Evolutionary conservation across 2,329 filamentous ascomycete species (phyloP).

Genomic region (Bisporella sp.): DNA sequence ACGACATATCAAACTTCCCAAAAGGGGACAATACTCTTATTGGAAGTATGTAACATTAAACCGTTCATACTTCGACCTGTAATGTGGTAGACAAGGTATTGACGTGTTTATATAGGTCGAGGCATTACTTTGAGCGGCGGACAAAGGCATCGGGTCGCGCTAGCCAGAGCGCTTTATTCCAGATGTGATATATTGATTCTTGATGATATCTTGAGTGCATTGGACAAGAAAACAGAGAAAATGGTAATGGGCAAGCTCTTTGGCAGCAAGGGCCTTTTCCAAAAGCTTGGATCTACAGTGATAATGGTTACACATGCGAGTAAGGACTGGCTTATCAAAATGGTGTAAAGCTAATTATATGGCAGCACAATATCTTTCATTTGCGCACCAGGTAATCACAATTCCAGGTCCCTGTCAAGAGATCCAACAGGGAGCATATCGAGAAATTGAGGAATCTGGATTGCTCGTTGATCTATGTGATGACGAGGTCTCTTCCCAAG

Average conservation of each 20-base stretch:
- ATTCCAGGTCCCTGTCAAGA: background rate
- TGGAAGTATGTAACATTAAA: slow-evolving; percentile 24
- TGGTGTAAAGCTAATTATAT: background rate
- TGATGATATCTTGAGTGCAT: slow-evolving; percentile 20
- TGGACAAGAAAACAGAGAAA: slow-evolving; percentile 12
- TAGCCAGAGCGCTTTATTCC: slow-evolving; percentile 17
- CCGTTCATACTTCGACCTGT: no score
- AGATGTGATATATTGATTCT: slow-evolving; percentile 12
- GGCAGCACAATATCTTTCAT: background rate
- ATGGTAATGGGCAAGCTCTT: slow-evolving; percentile 11
- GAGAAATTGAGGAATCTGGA: background rate
- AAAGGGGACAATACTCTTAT: slow-evolving; percentile 22
- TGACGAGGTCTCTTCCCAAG: background rate
- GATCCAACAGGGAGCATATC: background rate
- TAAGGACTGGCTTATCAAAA: background rate
- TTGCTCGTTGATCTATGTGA: background rate
- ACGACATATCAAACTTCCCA: slow-evolving; percentile 17
- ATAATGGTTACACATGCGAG: slow-evolving; percentile 22
- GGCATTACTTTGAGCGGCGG: background rate
- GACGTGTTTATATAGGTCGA: background rate
- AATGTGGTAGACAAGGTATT: no score
- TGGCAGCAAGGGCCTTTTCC: slow-evolving; percentile 9
- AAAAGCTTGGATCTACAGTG: slow-evolving; percentile 25
- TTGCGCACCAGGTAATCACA: background rate
- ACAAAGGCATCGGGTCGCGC: slow-evolving; percentile 29